Base-by-base conservation (phyloP, 345 rosid genomes). In the Stellera chamaejasme region DNA sequence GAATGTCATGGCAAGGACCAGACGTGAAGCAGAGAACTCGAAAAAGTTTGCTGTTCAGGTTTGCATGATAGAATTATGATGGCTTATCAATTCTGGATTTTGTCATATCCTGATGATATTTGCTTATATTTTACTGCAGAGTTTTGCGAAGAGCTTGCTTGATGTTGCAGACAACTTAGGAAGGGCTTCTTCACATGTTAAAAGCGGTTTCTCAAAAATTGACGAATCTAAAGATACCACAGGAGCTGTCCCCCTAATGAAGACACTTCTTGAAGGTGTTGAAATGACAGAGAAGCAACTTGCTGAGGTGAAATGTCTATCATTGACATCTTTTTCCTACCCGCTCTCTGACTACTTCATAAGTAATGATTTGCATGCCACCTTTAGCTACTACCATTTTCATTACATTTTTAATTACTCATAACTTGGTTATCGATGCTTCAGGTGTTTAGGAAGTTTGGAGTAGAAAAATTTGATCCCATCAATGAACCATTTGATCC, bases 261-360 rank as follows among this genome's bases (percentile, higher is more conserved):
- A 80, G 68, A 87, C 82, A 7, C 95, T 93, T 63, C 69, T 90
- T 43, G 95, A 85, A 71, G 97, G 99, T 47, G 99, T 93, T 69
- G 96, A 87, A 63, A 93, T 89, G 99, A 93, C 99, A 11, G 99
- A 89, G 75, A 93, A 89, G 70, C 96, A 89, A 67, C 80, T 93
- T 56, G 72, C 51, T n/a, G 88, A 81, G 84, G 99, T 89, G 69
- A 60, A 12, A 11, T 25, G 48, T 5, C 5, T 32, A 32, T 32
- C 39, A 3, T 8, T 32, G 39, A 32, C 5, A 19, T 19, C 1
- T 32, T 5, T 32, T 32, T 32, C 39, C 9, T 32, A 32, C 39
- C 5, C 7, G 0, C 9, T 32, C 3, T 32, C 9, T 32, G 39
- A 32, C 2, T 8, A 32, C 5, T 32, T 32, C 9, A 32, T 32